Percentiles rank a stretch among this genome's conserved stretches.
These are phyloP conservation scores for Solanum hybrid DNA, from an alignment of 305 asterid species.

Conservation along the genomic window DNA sequence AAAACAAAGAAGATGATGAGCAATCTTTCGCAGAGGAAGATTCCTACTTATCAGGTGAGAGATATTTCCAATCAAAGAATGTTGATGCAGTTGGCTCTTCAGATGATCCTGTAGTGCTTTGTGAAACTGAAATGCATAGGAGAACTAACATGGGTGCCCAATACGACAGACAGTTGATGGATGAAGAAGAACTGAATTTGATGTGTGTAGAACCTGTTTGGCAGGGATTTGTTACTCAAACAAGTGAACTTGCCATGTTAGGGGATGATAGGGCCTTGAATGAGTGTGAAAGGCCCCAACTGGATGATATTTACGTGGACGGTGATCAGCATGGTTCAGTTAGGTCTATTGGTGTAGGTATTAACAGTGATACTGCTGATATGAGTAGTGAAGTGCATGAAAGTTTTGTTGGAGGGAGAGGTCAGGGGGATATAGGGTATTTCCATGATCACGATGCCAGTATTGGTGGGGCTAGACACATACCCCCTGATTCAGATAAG, in stretches of 20 bases:
- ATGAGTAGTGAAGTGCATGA: conserved; percentile 55
- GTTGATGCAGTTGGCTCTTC: conserved; percentile 31
- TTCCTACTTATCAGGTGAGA: conserved; percentile 70
- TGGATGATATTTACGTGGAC: conserved; percentile 46
- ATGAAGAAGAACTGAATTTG: conserved; percentile 56
- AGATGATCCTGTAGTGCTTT: conserved; percentile 29
- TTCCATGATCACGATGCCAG: conserved; percentile 35
- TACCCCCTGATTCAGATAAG: conserved; percentile 33
- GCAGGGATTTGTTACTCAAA: conserved; percentile 67
- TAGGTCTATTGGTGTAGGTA: conserved; percentile 81
- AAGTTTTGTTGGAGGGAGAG: conserved; percentile 58
- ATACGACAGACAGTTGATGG: conserved; percentile 70
- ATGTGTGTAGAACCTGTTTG: conserved; percentile 74
- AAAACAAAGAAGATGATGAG: conserved; percentile 58
- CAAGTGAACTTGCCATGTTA: conserved; percentile 51
- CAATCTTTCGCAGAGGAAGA: conserved; percentile 86
- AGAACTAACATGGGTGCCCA: conserved; percentile 38
- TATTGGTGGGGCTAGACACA: conserved; percentile 27
- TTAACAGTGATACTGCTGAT: conserved; percentile 63
- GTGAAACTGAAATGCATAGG: conserved; percentile 29
- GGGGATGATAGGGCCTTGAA: conserved; percentile 38
- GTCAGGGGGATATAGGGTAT: conserved; percentile 49
- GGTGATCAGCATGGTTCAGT: conserved; percentile 79
- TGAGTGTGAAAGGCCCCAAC: conserved; percentile 36
- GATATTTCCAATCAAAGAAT: conserved; percentile 40